These are phyloP conservation scores for Cyclotella cryptica DNA, from an alignment of 108 stramenopile genomes.

Conservation along the genomic window DNA sequence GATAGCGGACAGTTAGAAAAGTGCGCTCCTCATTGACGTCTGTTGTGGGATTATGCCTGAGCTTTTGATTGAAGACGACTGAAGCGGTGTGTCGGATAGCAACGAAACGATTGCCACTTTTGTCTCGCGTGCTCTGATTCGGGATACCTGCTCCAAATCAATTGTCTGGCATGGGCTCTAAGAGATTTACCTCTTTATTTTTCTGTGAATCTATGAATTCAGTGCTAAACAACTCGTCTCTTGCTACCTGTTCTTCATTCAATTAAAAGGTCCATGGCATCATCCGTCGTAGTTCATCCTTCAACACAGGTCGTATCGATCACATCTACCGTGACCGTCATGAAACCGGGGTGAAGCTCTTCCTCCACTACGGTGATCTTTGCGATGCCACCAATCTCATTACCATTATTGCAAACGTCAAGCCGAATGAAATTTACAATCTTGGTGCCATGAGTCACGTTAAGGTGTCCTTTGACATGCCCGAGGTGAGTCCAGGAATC, in stretches of 20 bases:
- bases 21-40: too few relatives aligned
- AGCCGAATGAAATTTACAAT: conserved; percentile 98
- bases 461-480: conserved; percentile 99
- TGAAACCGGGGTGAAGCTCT: conserved; percentile 94
- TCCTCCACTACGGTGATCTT: conserved; percentile 98
- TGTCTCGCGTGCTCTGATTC: too few relatives aligned
- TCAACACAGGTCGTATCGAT: conserved; percentile 99
- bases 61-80: too few relatives aligned
- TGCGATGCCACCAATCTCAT: conserved; percentile 98
- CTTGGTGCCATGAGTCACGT: conserved; percentile 99
- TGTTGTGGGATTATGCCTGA: too few relatives aligned
- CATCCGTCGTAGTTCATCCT: conserved; percentile 97
- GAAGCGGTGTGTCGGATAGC: too few relatives aligned
- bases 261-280: conserved; percentile 92
- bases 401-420: conserved; percentile 85
- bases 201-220: too few relatives aligned
- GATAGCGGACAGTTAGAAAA: too few relatives aligned
- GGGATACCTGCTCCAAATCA: too few relatives aligned
- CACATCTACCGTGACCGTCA: conserved; percentile 98
- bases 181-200: too few relatives aligned
- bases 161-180: too few relatives aligned
- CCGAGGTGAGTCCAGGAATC: conserved; percentile 66
- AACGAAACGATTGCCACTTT: too few relatives aligned
- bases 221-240: too few relatives aligned
- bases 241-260: neutral